Base-by-base conservation (phyloP, 2,329 filamentous ascomycete genomes). In the Botrytis fabae region DNA sequence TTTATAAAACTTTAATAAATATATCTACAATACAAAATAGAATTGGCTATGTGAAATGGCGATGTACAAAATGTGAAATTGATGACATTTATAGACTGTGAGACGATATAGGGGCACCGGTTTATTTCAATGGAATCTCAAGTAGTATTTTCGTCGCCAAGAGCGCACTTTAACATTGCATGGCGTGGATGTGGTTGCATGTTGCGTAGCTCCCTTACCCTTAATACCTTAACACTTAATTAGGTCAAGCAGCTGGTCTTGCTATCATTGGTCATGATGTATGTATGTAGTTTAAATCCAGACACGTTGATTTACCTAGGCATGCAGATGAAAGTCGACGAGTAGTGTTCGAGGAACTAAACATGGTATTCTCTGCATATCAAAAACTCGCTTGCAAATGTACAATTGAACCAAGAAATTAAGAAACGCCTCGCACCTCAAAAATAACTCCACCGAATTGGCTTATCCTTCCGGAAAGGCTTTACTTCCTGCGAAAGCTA, bases 371-470 rank as follows among this genome's bases (percentile, higher is more conserved):
- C n/a, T 70, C 25, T 70, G 54, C 44, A 59, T 48, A 68, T 60
- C 65, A 44, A 57, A 57, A 70, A 68, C 57, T 54, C 68, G 66
- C 54, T 65, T 35, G n/a, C 66, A 48, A 73, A 66, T 73, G 32
- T 69, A 70, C 40, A 60, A 62, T 35, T 65, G 46, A 51, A 61
- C 59, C 46, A 54, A 57, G 69, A 65, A 71, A 66, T 35, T 44
- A 25, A n/a, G 48, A 73, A 73, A 71, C 62, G 42, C 72, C 72
- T 71, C 72, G 69, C 69, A 73, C 54, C 69, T 73, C 60, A 60
- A 44, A 51, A 59, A 22, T 48, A 40, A 72, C 54, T 70, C 54
- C 35, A 70, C 71, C n/a, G 12, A 44, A 38, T 22, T 16, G 46
- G 35, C 20, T 8, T 38, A 59, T 59, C 18, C 63, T 57, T 71